phyloP scores from a whole-genome alignment of 2,329 filamentous ascomycete species.

The Diaporthe destruens region DNA sequence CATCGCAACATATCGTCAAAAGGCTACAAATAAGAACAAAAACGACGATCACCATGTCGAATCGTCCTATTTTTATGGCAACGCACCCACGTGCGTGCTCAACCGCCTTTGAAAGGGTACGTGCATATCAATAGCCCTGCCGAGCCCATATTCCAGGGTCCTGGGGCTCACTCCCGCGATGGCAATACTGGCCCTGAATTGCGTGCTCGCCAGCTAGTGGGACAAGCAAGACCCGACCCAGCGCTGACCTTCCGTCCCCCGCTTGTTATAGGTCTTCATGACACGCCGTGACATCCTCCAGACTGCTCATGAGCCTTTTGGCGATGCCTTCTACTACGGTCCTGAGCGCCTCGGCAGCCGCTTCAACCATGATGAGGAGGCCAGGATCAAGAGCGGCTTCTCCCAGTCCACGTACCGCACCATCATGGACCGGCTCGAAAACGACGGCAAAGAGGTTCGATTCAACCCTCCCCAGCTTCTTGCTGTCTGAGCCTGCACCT shows the following conservation, averaged over 20 bases:
- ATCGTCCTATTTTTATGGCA: constrained; percentile 88
- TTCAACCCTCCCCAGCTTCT: constrained; percentile 39
- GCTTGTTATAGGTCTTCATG: constrained; percentile 84
- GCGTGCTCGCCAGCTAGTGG: constrained; percentile 40
- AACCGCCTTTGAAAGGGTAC: constrained; percentile 94
- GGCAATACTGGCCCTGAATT: constrained; percentile 36
- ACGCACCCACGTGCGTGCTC: constrained; percentile 97
- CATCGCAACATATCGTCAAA: not conserved
- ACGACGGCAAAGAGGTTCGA: constrained; percentile 79
- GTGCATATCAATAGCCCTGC: constrained; percentile 47
- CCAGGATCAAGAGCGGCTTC: constrained; percentile 73
- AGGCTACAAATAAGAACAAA: constrained; percentile 10
- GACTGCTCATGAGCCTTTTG: constrained; percentile 95
- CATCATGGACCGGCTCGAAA: constrained; percentile 81
- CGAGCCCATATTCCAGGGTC: constrained; percentile 30
- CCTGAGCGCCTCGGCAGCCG: constrained; percentile 86
- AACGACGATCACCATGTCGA: constrained; percentile 69
- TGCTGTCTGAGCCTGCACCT: constrained; percentile 41
- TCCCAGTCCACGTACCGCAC: constrained; percentile 78
- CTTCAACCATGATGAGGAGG: constrained; percentile 76
- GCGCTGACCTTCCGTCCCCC: not conserved
- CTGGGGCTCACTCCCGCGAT: constrained; percentile 33
- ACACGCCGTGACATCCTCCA: constrained; percentile 84
- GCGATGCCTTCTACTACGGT: constrained; percentile 95
- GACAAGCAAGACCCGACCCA: not conserved